Conservation (phyloP, 805 yeast species). For the Saccharomycopsis selenospora region DNA sequence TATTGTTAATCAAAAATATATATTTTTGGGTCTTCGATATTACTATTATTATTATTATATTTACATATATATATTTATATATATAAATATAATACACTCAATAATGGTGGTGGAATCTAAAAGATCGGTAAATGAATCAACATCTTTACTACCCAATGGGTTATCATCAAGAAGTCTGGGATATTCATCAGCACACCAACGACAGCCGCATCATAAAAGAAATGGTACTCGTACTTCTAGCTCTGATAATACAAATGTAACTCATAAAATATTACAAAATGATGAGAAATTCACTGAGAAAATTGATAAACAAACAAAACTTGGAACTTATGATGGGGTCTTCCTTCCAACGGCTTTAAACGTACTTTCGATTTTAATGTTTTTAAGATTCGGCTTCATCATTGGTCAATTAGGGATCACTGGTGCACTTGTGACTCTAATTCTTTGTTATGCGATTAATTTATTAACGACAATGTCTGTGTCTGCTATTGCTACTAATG, state of each 20-base stretch:
- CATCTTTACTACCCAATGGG: background rate
- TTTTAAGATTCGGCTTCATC: slow-evolving; percentile 89
- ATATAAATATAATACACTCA: too few species aligned
- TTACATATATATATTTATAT: too few species aligned
- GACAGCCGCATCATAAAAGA: slow-evolving; percentile 1
- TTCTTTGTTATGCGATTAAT: slow-evolving; percentile 73
- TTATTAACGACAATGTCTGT: slow-evolving; percentile 81
- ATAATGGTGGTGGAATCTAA: too few species aligned
- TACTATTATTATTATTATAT: too few species aligned
- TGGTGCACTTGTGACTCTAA: slow-evolving; percentile 62
- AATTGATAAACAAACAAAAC: slow-evolving; percentile 33
- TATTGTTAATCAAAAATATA: too few species aligned
- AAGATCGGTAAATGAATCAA: background rate
- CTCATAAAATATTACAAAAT: slow-evolving; percentile 19
- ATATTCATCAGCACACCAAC: background rate
- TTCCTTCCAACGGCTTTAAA: slow-evolving; percentile 90
- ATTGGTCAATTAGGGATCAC: slow-evolving; percentile 89
- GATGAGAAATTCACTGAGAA: slow-evolving; percentile 3
- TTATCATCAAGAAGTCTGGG: too few species aligned
- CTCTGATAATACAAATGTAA: slow-evolving; percentile 8
- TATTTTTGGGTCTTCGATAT: too few species aligned
- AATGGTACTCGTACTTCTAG: too few species aligned
- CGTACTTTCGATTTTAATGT: slow-evolving; percentile 91
- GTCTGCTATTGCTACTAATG: slow-evolving; percentile 95
- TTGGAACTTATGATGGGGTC: slow-evolving; percentile 83